Conservation (phyloP, 2,329 filamentous ascomycete species). For the Neospermospora avenae region DNA sequence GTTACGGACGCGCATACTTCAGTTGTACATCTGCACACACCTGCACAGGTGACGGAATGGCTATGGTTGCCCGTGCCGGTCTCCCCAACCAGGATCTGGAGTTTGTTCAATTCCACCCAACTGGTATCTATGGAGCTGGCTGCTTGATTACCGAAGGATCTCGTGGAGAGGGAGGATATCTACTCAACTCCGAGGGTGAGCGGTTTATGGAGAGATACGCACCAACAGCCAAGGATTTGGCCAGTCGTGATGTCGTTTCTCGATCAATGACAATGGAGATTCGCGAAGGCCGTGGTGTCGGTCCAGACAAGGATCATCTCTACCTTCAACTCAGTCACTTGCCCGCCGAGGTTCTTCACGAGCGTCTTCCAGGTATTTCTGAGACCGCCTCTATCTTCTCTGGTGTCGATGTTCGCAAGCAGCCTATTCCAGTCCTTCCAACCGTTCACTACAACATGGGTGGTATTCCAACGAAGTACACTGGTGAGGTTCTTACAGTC, state of each 20-base stretch:
- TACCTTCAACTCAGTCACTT: slow-evolving; percentile 97
- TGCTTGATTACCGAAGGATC: slow-evolving; percentile 98
- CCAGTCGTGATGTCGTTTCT: slow-evolving; percentile 92
- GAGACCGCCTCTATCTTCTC: slow-evolving; percentile 97
- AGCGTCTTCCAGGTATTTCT: slow-evolving; percentile 96
- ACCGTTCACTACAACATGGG: slow-evolving; percentile 99
- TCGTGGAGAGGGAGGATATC: slow-evolving; percentile 96
- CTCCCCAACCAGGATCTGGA: slow-evolving; percentile 98
- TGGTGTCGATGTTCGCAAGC: slow-evolving; percentile 94
- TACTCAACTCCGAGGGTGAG: slow-evolving; percentile 96
- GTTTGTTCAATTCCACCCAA: slow-evolving; percentile 99
- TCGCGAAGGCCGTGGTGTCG: slow-evolving; percentile 93
- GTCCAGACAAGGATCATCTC: slow-evolving; percentile 96
- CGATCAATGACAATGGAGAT: slow-evolving; percentile 99
- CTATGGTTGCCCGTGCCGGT: slow-evolving; percentile 96
- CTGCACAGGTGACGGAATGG: slow-evolving; percentile 98
- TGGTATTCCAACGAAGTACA: slow-evolving; percentile 97
- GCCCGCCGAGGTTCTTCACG: slow-evolving; percentile 85
- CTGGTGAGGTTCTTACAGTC: slow-evolving; percentile 88
- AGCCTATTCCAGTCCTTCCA: slow-evolving; percentile 93
- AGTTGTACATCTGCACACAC: slow-evolving; percentile 97
- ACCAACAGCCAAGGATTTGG: slow-evolving; percentile 96
- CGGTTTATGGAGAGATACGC: slow-evolving; percentile 99
- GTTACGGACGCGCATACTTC: slow-evolving; percentile 98
- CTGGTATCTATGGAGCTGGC: slow-evolving; percentile 97